Evolutionary conservation across 2,329 filamentous ascomycete species (phyloP), one percentile per base, ranked within the genome.

Genomic region (Botrytis elliptica): DNA sequence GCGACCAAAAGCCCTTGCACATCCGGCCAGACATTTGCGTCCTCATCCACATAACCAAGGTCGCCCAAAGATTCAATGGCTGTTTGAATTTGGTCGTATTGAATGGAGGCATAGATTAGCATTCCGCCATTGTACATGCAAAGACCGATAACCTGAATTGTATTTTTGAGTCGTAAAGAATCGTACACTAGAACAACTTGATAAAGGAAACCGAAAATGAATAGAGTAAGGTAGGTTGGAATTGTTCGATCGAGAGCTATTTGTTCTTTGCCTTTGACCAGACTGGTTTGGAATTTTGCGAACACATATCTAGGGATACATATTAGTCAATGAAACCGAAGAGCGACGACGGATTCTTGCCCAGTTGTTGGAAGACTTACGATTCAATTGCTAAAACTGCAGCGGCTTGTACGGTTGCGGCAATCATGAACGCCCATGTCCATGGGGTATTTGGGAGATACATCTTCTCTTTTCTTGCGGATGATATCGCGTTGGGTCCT

Each of bases 161-260:
- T 99, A 84, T 99, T 99, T 84, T 98, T 98, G 81, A 95, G 87
- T 76, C 94, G 91, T 74, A 99, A 86, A 25, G 95, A 96, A 85
- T 99, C 96, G 88, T 94, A 98, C 20, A 96, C 93, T 71, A 99
- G 86, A 42, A 97, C 85, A 46, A 98, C 85, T 81, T 97, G 91
- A 84, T 98, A 99, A 74, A 99, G 83, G 84, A 97, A 98, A 75
- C 94, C 96, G 82, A 99, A 98, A 82, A 98, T 97, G 86, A 98
- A 97, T 65, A 99, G 89, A 38, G 95, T 94, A 74, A 99, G 87
- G 84, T 98, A 98, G 55, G 95, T 98, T 40, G 96, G 95, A 76
- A 99, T 97, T 0, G 95, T 91, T 81, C 87, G 88, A 78, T 87
- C 86, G 75, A 89, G 87, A 20, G 89, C 86, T 71, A 84, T 82